phyloP scores from a whole-genome alignment of 306 rosid genomes.

The barrel medic (Medicago truncatula) region DNA sequence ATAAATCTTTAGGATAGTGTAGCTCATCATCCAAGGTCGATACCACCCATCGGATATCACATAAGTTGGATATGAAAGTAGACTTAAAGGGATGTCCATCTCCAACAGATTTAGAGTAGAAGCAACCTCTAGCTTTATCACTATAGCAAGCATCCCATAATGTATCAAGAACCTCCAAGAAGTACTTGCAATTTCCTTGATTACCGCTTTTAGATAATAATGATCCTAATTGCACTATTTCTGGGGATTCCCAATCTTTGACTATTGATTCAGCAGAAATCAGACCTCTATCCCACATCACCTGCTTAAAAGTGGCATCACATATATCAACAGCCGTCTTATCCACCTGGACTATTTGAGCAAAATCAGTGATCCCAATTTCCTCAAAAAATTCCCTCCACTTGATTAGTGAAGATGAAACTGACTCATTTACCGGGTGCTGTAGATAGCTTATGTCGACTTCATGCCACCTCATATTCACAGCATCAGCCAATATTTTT shows the following conservation, averaged over 20 bases:
- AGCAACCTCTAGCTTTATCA: conserved; percentile 67
- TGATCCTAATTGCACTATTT: conserved; percentile 65
- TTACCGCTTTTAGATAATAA: conserved; percentile 61
- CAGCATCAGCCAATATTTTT: conserved; percentile 62
- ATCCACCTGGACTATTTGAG: conserved; percentile 66
- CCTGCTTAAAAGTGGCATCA: conserved; percentile 50
- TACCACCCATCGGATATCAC: conserved; percentile 74
- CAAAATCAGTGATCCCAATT: conserved; percentile 82
- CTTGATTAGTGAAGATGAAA: conserved; percentile 57
- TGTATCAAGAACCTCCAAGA: conserved; percentile 76
- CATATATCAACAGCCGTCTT: conserved; percentile 60
- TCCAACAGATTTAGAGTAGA: conserved; percentile 52
- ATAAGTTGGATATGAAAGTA: conserved; percentile 65
- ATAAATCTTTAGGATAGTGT: conserved; percentile 83
- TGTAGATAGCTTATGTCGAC: conserved; percentile 71
- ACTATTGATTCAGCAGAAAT: conserved; percentile 64
- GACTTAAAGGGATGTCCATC: conserved; percentile 67
- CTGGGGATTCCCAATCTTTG: conserved; percentile 90
- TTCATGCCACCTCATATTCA: conserved; percentile 79
- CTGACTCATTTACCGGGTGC: conserved; percentile 67
- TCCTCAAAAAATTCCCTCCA: conserved; percentile 89
- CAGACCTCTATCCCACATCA: conserved; percentile 62
- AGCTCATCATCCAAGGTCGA: conserved; percentile 69
- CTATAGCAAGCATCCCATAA: conserved; percentile 85
- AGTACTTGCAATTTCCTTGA: conserved; percentile 64